Evolutionary conservation across 2,329 filamentous ascomycete species (phyloP).

Genomic region (Zymoseptoria passerinii): DNA sequence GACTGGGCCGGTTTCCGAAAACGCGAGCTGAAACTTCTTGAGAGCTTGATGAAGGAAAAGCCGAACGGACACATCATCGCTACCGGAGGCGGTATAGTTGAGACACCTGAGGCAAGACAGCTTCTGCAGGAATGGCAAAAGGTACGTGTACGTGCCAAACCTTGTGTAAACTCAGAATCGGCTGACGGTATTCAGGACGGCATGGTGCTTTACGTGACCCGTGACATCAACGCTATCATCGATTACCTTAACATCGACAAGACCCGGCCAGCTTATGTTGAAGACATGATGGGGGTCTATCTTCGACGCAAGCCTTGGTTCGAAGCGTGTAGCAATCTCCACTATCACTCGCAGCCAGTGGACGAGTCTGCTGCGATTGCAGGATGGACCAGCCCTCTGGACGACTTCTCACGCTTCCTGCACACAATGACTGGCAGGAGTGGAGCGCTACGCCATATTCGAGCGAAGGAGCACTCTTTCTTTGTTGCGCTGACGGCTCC

Average conservation of each 20-base stretch:
- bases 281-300: constrained; percentile 88
- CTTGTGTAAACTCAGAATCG: background rate
- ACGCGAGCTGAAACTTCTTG: constrained; percentile 67
- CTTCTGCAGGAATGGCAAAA: constrained; percentile 65
- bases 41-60: constrained; percentile 65
- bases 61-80: constrained; percentile 75
- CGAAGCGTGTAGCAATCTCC: constrained; percentile 83
- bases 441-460: constrained; percentile 48
- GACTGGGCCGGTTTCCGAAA: constrained; percentile 87
- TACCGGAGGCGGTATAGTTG: constrained; percentile 88
- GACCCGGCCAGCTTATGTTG: constrained; percentile 82
- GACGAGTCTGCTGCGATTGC: constrained; percentile 32
- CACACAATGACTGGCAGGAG: constrained; percentile 56
- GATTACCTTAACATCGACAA: constrained; percentile 83
- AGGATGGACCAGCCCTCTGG: constrained; percentile 29
- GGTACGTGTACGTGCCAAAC: background rate
- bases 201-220: constrained; percentile 76
- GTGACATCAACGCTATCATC: constrained; percentile 80
- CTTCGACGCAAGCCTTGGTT: constrained; percentile 82
- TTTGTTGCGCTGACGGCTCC: constrained; percentile 88
- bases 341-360: constrained; percentile 75
- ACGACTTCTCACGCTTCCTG: constrained; percentile 66
- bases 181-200: constrained; percentile 47
- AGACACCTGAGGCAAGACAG: constrained; percentile 69
- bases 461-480: constrained; percentile 66